These are phyloP conservation scores for Ilex aquifolium DNA, from an alignment of 257 asterid genomes.

Conservation along the genomic window DNA sequence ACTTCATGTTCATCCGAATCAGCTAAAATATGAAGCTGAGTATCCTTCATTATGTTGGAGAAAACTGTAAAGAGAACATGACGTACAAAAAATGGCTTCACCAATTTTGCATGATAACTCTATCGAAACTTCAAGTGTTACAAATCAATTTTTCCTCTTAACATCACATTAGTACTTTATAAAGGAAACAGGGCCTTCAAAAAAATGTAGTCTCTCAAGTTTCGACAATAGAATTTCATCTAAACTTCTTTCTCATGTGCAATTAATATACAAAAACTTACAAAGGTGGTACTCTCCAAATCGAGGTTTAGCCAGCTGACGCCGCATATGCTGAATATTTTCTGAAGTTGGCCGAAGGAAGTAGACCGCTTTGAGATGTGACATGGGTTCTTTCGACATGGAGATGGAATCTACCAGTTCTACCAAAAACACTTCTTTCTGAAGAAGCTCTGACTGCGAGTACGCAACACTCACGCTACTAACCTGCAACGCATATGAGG, in stretches of 20 bases:
- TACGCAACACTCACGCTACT: slow-evolving; percentile 88
- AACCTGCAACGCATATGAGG: slow-evolving; percentile 48
- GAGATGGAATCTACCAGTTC: slow-evolving; percentile 88
- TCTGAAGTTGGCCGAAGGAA: slow-evolving; percentile 89
- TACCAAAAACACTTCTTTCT: slow-evolving; percentile 93
- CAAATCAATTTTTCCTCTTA: neutral
- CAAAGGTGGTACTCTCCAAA: slow-evolving; percentile 98
- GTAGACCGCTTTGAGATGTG: slow-evolving; percentile 94
- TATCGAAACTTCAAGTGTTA: too few relatives aligned
- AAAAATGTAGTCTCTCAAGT: neutral
- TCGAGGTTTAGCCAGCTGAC: slow-evolving; percentile 79
- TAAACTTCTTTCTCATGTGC: neutral
- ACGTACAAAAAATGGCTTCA: neutral
- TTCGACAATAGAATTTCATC: neutral
- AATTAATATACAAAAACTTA: slow-evolving; percentile 29
- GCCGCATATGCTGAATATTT: slow-evolving; percentile 76
- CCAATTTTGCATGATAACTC: neutral
- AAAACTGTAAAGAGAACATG: slow-evolving; percentile 56
- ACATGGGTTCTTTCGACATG: slow-evolving; percentile 93
- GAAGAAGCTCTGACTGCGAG: slow-evolving; percentile 94
- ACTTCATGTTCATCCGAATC: slow-evolving; percentile 92
- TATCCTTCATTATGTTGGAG: slow-evolving; percentile 90
- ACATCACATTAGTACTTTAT: neutral
- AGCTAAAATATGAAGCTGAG: slow-evolving; percentile 93
- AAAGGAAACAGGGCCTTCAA: neutral